Percentiles rank a stretch among this genome's conserved stretches.
These are phyloP conservation scores for Setaria viridis DNA, from an alignment of 202 grass and related monocot genomes.

Conservation along the genomic window DNA sequence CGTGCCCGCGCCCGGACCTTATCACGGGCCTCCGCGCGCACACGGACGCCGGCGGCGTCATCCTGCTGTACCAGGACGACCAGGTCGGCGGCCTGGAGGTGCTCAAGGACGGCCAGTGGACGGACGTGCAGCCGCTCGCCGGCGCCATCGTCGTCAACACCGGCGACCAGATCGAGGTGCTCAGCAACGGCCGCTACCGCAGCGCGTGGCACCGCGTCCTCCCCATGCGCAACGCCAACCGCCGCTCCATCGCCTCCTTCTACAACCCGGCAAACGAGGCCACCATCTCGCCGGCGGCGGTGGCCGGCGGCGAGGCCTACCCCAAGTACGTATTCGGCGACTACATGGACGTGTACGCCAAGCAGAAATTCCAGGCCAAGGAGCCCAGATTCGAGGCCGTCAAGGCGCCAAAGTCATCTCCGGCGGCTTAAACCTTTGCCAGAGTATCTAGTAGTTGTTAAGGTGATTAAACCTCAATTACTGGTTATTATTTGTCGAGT, in stretches of 20 bases:
- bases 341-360: conserved; percentile 89
- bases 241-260: conserved; percentile 83
- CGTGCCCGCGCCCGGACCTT: conserved; percentile 75
- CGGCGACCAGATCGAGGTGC: conserved; percentile 85
- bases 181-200: conserved; percentile 77
- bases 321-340: conserved; percentile 76
- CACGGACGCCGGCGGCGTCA: conserved; percentile 84
- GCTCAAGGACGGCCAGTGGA: conserved; percentile 72
- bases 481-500: neutral
- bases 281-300: conserved; percentile 55
- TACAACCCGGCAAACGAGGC: conserved; percentile 73
- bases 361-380: conserved; percentile 79
- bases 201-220: conserved; percentile 90
- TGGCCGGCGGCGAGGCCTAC: conserved; percentile 26
- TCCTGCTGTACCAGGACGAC: conserved; percentile 91
- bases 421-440: neutral
- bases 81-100: conserved; percentile 72
- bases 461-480: neutral
- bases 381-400: conserved; percentile 59
- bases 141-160: conserved; percentile 88
- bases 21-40: conserved; percentile 75
- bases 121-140: conserved; percentile 69
- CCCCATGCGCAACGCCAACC: conserved; percentile 62
- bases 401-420: conserved; percentile 33
- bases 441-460: neutral